These are phyloP conservation scores for Saccharomycopsis schoenii DNA, from an alignment of 805 yeast species.

Conservation along the genomic window DNA sequence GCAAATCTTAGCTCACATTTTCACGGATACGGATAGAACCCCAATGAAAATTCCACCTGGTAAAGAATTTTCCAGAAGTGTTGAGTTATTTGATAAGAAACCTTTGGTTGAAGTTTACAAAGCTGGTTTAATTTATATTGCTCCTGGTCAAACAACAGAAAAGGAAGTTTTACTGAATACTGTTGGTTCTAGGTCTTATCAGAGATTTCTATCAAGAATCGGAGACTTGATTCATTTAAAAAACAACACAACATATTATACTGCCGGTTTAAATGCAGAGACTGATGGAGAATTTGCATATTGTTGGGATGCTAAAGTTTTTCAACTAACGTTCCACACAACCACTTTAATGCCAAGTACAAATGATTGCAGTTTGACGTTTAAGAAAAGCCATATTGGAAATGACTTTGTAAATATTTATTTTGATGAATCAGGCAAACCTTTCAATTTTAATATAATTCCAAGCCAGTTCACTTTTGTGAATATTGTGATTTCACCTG, in stretches of 20 bases:
- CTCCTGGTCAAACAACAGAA: constrained; percentile 54
- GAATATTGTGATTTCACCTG: constrained; percentile 69
- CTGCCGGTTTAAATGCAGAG: constrained; percentile 73
- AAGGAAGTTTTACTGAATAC: constrained; percentile 52
- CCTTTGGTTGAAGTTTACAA: constrained; percentile 75
- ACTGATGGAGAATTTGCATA: constrained; percentile 69
- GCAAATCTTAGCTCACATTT: constrained; percentile 39
- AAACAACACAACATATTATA: constrained; percentile 44
- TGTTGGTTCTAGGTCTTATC: constrained; percentile 55
- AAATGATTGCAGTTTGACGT: constrained; percentile 19
- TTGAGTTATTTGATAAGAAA: constrained; percentile 57
- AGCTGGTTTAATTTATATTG: constrained; percentile 69
- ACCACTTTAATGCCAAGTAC: constrained; percentile 71
- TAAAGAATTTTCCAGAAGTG: constrained; percentile 36
- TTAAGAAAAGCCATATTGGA: constrained; percentile 78
- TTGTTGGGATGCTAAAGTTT: constrained; percentile 60
- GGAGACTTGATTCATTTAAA: constrained; percentile 55
- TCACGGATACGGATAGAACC: constrained; percentile 20
- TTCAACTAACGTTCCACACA: constrained; percentile 68
- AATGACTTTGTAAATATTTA: constrained; percentile 74
- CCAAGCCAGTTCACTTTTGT: constrained; percentile 76
- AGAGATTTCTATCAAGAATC: constrained; percentile 44
- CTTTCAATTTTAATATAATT: constrained; percentile 61
- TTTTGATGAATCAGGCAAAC: constrained; percentile 63
- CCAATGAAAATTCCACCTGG: constrained; percentile 24